Percentiles rank a stretch among this genome's conserved stretches.
Evolutionary conservation across 495 filamentous ascomycete genomes (phyloP).

Genomic region (Lasiosphaeria hispida): DNA sequence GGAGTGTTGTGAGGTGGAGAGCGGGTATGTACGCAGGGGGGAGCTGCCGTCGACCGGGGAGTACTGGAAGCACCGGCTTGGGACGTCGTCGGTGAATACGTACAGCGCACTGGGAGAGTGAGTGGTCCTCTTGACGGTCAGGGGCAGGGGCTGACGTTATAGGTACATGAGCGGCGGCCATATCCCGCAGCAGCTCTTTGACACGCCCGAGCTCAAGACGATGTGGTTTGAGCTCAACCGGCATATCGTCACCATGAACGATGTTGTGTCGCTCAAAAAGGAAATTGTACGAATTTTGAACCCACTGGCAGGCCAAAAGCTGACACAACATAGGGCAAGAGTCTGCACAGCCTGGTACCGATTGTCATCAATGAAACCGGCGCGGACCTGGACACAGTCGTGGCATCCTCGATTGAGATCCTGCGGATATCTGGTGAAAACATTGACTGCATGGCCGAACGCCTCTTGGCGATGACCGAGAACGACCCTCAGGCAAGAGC

Average conservation of each 20-base stretch:
- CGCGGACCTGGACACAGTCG: constrained; percentile 1
- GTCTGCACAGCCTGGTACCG: constrained; percentile 8
- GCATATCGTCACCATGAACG: constrained; percentile 28
- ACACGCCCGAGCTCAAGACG: constrained; percentile 20
- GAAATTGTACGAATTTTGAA: constrained; percentile 24
- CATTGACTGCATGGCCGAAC: neutral
- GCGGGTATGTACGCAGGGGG: constrained; percentile 18
- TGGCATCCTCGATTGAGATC: constrained; percentile 7
- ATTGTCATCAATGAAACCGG: constrained; percentile 10
- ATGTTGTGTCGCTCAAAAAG: constrained; percentile 34
- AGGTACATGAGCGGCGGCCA: constrained; percentile 18
- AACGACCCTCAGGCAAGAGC: neutral
- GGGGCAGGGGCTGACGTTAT: neutral
- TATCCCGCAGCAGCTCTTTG: constrained; percentile 19
- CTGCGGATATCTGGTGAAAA: neutral
- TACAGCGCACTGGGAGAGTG: constrained; percentile 30
- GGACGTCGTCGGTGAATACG: constrained; percentile 29
- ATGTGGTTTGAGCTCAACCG: constrained; percentile 31
- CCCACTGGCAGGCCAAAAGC: neutral
- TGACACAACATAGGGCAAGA: constrained; percentile 5
- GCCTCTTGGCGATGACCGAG: constrained; percentile 3
- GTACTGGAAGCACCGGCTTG: constrained; percentile 31
- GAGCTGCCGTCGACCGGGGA: constrained; percentile 25
- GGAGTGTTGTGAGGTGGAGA: constrained; percentile 29
- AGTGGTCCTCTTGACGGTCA: constrained; percentile 1